Evolutionary conservation across 2,329 filamentous ascomycete genomes (phyloP).

Genomic region (Didymella glomerata): DNA sequence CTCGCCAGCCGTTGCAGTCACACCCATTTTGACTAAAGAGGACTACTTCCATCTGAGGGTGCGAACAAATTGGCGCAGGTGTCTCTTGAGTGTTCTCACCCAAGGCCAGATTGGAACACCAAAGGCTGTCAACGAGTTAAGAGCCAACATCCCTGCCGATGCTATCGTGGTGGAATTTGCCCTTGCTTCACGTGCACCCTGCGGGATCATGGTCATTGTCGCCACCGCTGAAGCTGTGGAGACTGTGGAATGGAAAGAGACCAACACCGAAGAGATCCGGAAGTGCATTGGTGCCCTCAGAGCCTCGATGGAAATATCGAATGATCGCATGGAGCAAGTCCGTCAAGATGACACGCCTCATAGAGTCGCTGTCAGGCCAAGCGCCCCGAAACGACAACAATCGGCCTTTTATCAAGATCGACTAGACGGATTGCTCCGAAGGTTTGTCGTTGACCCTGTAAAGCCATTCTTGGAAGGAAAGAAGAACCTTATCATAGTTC

Average conservation of each 20-base stretch:
- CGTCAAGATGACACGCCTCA: not conserved
- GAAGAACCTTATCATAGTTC: conserved; percentile 3
- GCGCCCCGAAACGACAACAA: no score
- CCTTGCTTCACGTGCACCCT: not conserved
- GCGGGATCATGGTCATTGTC: conserved; percentile 1
- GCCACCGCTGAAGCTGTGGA: not conserved
- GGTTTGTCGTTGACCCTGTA: not conserved
- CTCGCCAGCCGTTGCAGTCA: not conserved
- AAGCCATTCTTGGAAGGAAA: not conserved
- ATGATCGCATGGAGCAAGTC: not conserved
- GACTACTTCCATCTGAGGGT: not conserved
- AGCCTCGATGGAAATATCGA: not conserved
- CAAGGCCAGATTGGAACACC: not conserved
- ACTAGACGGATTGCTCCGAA: not conserved
- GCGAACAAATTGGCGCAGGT: not conserved
- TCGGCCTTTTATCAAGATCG: not conserved
- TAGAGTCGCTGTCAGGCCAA: no score
- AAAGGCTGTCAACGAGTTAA: not conserved
- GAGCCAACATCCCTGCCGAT: not conserved
- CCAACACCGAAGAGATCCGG: not conserved
- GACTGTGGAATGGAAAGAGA: not conserved
- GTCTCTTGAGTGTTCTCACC: not conserved
- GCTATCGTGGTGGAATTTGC: conserved; percentile 3
- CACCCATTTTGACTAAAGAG: not conserved
- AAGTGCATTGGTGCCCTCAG: conserved; percentile 1